A percentile compares a stretch with the other conserved stretches of the same genome.
These are phyloP conservation scores for Penicillium nucicola DNA, from an alignment of 495 filamentous ascomycete species.

Conservation along the genomic window DNA sequence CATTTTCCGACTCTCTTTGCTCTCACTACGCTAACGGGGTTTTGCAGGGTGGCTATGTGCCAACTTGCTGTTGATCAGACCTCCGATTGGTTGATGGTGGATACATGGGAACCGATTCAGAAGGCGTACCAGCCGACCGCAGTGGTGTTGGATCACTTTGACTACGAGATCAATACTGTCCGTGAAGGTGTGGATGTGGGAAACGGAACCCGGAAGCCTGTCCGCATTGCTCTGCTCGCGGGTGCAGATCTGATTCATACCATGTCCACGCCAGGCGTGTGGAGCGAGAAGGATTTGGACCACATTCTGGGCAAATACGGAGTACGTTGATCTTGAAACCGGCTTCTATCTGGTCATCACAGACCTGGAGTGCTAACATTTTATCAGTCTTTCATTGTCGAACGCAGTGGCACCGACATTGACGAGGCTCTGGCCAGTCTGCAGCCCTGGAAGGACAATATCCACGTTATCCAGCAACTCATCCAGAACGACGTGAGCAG, in stretches of 20 bases:
- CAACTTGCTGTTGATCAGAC: slow-evolving; percentile 74
- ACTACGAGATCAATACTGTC: slow-evolving; percentile 80
- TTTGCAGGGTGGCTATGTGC: slow-evolving; percentile 59
- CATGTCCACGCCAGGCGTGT: slow-evolving; percentile 73
- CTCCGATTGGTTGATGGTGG: slow-evolving; percentile 79
- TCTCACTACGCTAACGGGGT: slow-evolving; percentile 9
- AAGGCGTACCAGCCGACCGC: slow-evolving; percentile 85
- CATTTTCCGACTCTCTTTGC: not conserved
- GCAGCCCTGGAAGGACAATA: slow-evolving; percentile 72
- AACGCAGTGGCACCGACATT: slow-evolving; percentile 85
- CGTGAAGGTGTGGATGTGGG: slow-evolving; percentile 67
- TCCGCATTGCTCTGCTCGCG: slow-evolving; percentile 71
- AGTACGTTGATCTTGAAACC: slow-evolving; percentile 25
- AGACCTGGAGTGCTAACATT: not conserved
- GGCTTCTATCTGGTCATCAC: not conserved
- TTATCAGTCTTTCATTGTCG: slow-evolving; percentile 74
- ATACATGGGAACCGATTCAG: slow-evolving; percentile 73
- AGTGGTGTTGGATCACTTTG: slow-evolving; percentile 82
- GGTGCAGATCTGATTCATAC: slow-evolving; percentile 87
- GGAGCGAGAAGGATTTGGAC: slow-evolving; percentile 78
- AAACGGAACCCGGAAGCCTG: slow-evolving; percentile 56
- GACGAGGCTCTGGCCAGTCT: slow-evolving; percentile 75
- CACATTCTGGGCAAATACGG: slow-evolving; percentile 86
- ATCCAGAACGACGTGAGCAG: slow-evolving; percentile 89
- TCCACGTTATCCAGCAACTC: slow-evolving; percentile 82